Evolutionary conservation across 2,329 filamentous ascomycete species (phyloP).

Genomic region (Ophioceras dolichostomum): DNA sequence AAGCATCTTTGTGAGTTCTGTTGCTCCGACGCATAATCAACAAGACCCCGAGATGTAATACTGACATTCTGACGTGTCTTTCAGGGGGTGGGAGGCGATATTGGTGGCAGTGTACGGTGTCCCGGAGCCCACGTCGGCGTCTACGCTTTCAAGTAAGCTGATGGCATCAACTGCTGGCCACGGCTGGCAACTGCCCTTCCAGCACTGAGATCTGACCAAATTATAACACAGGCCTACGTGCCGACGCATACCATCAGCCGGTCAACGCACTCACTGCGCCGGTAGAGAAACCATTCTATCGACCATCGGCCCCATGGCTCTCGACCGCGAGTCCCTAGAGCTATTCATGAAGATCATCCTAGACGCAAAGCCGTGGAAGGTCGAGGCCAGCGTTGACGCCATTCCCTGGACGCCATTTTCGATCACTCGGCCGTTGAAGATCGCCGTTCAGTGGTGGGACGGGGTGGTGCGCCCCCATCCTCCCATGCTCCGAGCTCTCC

Average conservation of each 20-base stretch:
- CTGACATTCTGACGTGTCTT: no score
- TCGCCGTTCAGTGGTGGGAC: conserved; percentile 4
- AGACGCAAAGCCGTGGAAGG: conserved; percentile 18
- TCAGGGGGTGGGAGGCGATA: conserved; percentile 18
- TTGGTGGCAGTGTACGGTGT: conserved; percentile 20
- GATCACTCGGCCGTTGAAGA: conserved; percentile 1
- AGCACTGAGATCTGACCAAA: conserved; percentile 1
- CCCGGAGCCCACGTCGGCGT: conserved; percentile 17
- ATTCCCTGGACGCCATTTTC: conserved; percentile 19
- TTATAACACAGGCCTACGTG: conserved; percentile 15
- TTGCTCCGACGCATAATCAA: no score
- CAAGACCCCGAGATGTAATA: no score
- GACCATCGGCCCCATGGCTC: conserved; percentile 20
- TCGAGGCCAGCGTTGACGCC: conserved; percentile 18
- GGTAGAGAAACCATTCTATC: conserved; percentile 22
- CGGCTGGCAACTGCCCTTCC: no score
- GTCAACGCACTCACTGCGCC: conserved; percentile 14
- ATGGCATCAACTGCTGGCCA: no score
- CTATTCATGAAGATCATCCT: conserved; percentile 21
- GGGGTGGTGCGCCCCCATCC: neutral
- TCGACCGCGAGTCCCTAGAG: conserved; percentile 20
- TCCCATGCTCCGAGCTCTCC: neutral
- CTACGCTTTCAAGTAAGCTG: conserved; percentile 19
- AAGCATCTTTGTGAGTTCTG: conserved; percentile 26
- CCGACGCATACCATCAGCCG: conserved; percentile 16